Percentiles rank a stretch among this genome's conserved stretches.
phyloP scores from a whole-genome alignment of 208 protist genomes.

The Porcisia hertigi region DNA sequence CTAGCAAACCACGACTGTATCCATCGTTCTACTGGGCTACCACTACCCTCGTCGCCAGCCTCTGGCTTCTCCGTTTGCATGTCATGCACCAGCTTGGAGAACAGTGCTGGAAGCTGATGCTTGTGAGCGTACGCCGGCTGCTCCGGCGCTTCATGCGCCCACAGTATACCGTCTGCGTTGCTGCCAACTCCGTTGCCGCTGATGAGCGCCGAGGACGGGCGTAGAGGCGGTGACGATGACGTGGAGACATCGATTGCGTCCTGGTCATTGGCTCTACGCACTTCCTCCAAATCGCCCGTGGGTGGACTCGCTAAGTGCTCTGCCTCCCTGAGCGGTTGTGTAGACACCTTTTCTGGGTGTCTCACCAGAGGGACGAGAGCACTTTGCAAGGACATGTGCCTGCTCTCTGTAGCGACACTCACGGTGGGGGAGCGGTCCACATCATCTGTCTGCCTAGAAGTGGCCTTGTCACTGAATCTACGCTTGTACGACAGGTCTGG shows the following conservation, averaged over 20 bases:
- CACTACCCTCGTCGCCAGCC: constrained; percentile 7
- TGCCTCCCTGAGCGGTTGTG: not conserved
- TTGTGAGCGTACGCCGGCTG: constrained; percentile 22
- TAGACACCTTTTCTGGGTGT: not conserved
- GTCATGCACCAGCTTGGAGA: constrained; percentile 31
- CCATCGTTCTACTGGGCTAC: constrained; percentile 23
- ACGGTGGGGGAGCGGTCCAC: not conserved
- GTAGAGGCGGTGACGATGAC: not conserved
- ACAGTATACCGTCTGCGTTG: not conserved
- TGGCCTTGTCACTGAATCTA: not conserved
- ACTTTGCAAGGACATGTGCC: not conserved
- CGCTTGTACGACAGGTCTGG: too few species aligned
- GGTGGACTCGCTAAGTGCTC: not conserved
- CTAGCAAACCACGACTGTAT: constrained; percentile 36
- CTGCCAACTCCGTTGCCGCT: not conserved
- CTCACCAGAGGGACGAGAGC: too few species aligned
- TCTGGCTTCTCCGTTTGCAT: constrained; percentile 23
- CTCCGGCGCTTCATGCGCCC: constrained; percentile 12
- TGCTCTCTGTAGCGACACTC: not conserved
- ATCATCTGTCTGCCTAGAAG: not conserved
- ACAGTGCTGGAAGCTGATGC: constrained; percentile 30
- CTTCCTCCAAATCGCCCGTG: not conserved
- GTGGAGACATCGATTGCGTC: not conserved
- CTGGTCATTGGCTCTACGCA: not conserved
- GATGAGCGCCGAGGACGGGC: not conserved